Conservation (phyloP, 2,329 filamentous ascomycete species). For the Fusarium sp. region DNA sequence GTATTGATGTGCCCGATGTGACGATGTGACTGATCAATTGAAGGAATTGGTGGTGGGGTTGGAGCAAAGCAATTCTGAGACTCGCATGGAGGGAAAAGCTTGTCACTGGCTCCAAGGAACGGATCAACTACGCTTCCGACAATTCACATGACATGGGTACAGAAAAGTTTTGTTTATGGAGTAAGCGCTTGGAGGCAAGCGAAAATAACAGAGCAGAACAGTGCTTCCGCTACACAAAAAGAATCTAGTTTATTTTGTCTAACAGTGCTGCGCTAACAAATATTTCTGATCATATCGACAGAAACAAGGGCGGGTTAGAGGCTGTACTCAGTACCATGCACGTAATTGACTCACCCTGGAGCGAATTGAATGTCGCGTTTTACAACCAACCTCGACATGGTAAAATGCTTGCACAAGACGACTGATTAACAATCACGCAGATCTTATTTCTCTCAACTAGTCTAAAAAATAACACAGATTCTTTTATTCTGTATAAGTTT, state of each 20-base stretch:
- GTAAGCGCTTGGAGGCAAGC: fast-evolving
- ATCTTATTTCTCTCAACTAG: no score
- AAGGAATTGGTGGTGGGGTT: background rate
- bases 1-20: no score
- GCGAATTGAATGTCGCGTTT: no score
- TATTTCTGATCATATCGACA: no score
- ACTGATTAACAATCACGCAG: background rate
- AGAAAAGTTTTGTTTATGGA: background rate
- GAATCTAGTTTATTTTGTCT: no score
- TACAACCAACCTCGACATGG: background rate
- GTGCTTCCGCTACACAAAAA: no score
- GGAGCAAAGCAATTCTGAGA: background rate
- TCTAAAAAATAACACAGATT: no score
- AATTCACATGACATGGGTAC: fast-evolving
- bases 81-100: background rate
- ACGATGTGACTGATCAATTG: background rate
- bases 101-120: background rate
- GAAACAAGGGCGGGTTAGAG: no score
- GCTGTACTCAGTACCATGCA: no score
- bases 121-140: background rate
- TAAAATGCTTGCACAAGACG: background rate
- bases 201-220: background rate
- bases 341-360: background rate
- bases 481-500: no score
- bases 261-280: no score